phyloP scores from a whole-genome alignment of 306 rosid genomes.

The Arachis stenosperma region DNA sequence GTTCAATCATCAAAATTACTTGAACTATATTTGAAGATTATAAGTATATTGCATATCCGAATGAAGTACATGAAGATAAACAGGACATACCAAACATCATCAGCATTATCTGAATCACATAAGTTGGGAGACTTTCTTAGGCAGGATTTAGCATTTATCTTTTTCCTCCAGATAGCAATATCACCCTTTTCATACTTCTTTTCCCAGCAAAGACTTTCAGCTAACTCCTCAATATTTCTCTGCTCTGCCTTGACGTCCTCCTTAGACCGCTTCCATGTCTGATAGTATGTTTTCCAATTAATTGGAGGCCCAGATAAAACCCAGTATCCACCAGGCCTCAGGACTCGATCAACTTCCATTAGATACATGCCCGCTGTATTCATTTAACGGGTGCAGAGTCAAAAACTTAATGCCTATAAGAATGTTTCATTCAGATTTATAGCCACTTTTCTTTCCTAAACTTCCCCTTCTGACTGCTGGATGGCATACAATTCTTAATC shows the following conservation, averaged over 20 bases:
- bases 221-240: conserved; percentile 74
- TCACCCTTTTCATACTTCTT: conserved; percentile 97
- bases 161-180: conserved; percentile 90
- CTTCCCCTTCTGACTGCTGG: conserved; percentile 1
- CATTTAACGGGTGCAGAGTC: conserved; percentile 26
- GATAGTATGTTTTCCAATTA: conserved; percentile 94
- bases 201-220: conserved; percentile 95
- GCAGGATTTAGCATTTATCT: conserved; percentile 69
- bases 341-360: conserved; percentile 95
- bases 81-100: conserved; percentile 80
- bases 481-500: conserved; percentile 17
- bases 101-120: conserved; percentile 65
- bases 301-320: conserved; percentile 97
- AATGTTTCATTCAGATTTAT: conserved; percentile 18
- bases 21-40: not conserved
- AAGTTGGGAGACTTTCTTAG: conserved; percentile 49
- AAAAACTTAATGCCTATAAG: conserved; percentile 26
- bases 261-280: conserved; percentile 83
- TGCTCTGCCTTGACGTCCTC: conserved; percentile 90
- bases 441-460: not conserved
- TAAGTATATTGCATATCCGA: not conserved
- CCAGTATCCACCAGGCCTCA: conserved; percentile 99
- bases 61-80: conserved; percentile 1
- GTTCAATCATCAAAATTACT: conserved; percentile 7
- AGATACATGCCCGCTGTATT: conserved; percentile 84